Conservation (phyloP, 208 protist genomes). For the Trypanosoma theileri region DNA sequence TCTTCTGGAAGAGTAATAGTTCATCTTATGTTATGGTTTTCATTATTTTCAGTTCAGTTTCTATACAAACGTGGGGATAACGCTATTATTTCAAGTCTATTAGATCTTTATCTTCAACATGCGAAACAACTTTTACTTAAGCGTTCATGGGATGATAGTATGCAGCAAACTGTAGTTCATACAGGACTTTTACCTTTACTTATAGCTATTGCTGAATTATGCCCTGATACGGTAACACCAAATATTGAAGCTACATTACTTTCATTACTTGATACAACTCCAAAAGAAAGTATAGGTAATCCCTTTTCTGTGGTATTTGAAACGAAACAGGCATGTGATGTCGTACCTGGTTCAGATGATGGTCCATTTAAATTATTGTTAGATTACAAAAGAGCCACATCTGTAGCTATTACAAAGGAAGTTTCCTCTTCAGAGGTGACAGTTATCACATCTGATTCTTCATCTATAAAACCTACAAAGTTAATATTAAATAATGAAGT, state of each 20-base stretch:
- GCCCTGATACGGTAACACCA: conserved; percentile 46
- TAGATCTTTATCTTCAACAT: conserved; percentile 52
- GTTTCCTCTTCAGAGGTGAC: conserved; percentile 34
- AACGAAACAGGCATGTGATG: conserved; percentile 77
- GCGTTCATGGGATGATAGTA: conserved; percentile 24
- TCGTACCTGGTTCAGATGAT: conserved; percentile 43
- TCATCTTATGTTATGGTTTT: conserved; percentile 69
- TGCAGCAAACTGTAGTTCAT: conserved; percentile 56
- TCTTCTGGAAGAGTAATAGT: conserved; percentile 31
- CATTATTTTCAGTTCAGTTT: conserved; percentile 48
- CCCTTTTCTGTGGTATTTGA: conserved; percentile 48
- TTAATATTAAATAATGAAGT: conserved; percentile 45
- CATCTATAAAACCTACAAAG: conserved; percentile 28
- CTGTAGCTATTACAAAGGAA: conserved; percentile 57
- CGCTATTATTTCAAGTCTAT: conserved; percentile 34
- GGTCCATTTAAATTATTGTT: conserved; percentile 53
- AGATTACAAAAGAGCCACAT: conserved; percentile 63
- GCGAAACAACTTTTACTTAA: conserved; percentile 15
- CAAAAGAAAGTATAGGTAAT: conserved; percentile 12
- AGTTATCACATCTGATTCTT: conserved; percentile 37
- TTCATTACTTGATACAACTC: conserved; percentile 19
- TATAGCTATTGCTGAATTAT: conserved; percentile 56
- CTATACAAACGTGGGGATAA: conserved; percentile 22
- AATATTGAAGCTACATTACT: conserved; percentile 17
- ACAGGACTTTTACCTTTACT: conserved; percentile 76